Base-by-base conservation (phyloP, 116 monocot genomes). In the Phalaenopsis hybrid region DNA sequence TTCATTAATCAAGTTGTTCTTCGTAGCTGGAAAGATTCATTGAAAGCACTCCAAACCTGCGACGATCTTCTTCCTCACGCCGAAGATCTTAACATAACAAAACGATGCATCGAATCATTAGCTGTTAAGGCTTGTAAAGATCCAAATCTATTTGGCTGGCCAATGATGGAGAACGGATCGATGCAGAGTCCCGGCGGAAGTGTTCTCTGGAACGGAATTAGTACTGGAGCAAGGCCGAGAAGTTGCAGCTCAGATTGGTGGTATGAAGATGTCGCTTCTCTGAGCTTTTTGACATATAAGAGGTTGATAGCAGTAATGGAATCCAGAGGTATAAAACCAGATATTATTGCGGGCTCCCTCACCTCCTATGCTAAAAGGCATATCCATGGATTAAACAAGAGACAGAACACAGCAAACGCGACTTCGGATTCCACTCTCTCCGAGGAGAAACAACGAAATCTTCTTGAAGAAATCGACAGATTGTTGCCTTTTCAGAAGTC, bases 161-260 rank as follows among this genome's bases (percentile, higher is more conserved):
- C 83, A 3, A 59, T 83, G 78, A 70, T 79, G 57, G 83, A 83
- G 79, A 79, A 79, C 20, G 73, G 83, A 12, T 55, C 83, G 25
- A 83, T 79, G 74, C 83, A 79, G 43, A 83, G 83, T 41, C 79
- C 83, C 5, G 83, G 79, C 11, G 83, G 83, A 0, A 85, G 84
- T 81, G 84, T 85, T 10, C 81, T 85, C 16, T 85, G 84, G 84
- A 85, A 85, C 77, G 84, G 84, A 43, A 85, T 85, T 61, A 85
- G 84, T 48, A 85, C 81, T 13, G 84, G 84, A 50, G 84, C 81
- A 2, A 85, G 55, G 20, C 68, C 84, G 3, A 80, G 77, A 61
- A 77, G 50, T 52, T 50, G 74, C 50, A 84, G 80, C 33, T 80
- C 77, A 4, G 84, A 85, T 85, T 85, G 84, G 84, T 85, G 84